These are phyloP conservation scores for Cichorium intybus DNA, from an alignment of 140 eudicot species.

Conservation along the genomic window DNA sequence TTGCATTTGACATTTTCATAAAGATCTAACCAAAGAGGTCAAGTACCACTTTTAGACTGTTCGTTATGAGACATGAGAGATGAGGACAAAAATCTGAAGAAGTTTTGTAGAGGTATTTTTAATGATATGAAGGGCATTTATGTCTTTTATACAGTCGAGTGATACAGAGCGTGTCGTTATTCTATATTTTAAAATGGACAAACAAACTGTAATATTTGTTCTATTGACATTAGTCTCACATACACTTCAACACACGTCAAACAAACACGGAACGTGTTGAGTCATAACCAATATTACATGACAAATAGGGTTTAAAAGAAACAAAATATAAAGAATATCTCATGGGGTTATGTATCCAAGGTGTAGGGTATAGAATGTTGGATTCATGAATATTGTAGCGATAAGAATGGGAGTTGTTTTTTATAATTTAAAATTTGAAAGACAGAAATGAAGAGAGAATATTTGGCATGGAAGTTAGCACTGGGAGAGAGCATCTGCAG, in stretches of 20 bases:
- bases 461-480: slow-evolving; percentile 84
- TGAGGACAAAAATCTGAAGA: neutral
- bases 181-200: neutral
- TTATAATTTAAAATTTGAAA: slow-evolving; percentile 5
- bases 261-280: neutral
- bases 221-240: neutral
- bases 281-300: neutral
- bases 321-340: neutral
- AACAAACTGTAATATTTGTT: neutral
- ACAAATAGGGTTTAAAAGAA: neutral
- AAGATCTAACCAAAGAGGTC: too few species aligned
- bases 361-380: neutral
- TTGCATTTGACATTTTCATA: neutral
- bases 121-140: neutral
- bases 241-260: neutral
- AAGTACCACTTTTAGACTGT: too few species aligned
- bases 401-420: slow-evolving; percentile 2
- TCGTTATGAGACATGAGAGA: neutral
- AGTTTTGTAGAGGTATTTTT: neutral
- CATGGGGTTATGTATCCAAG: neutral
- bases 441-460: slow-evolving; percentile 47
- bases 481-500: slow-evolving; percentile 52
- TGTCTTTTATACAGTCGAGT: neutral
- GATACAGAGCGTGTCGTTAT: neutral
- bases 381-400: neutral